Base-by-base conservation (phyloP, 768 basidiomycete species). In the Amanita thiersii region DNA sequence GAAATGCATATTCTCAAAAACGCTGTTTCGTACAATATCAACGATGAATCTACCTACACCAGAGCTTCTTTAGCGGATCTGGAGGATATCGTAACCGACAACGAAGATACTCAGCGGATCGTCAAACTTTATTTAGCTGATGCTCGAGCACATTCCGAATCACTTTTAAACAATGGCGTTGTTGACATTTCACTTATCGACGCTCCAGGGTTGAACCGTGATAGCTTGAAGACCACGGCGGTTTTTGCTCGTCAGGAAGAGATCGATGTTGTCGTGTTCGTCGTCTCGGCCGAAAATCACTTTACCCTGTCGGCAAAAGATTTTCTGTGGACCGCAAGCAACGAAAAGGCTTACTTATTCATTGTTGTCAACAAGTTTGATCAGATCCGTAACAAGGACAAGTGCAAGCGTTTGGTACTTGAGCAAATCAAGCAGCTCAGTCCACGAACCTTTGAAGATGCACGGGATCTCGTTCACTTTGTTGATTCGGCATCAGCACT, bases 361-460 rank as follows among this genome's bases (percentile, higher is more conserved):
- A 86, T 98, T 57, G 96, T 98, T 41, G 94, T 97, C 59, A 99
- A 99, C 75, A 91, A 93, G 60, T 99, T 82, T 58, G 91, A 90
- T 53, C 85, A 89, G 57, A 94, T 98, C 64, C 78, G 81, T 58
- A 87, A 97, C 70, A 96, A 97, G 68, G 87, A 85, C 37, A 84
- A 89, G 60, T 98, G 96, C 63, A 77, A 79, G 53, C 74, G 87
- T 30, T 62, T 81, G 23, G 85, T 99, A 33, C 74, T 96, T 19
- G 92, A 98, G 45, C 94, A 98, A 61, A 90, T 99, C 71, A 85
- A 79, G 57, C 75, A 86, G 50, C 75, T 98, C 51, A 90, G 86
- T 54, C 94, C 96, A n/a, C 65, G 77, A 39, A 98, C 96, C 0
- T 89, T 81, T 56, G 86, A 90, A 41, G 88, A 96, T 51, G 80